These are phyloP conservation scores for Trichoderma asperellum DNA, from an alignment of 2,329 filamentous ascomycete genomes.

Conservation along the genomic window DNA sequence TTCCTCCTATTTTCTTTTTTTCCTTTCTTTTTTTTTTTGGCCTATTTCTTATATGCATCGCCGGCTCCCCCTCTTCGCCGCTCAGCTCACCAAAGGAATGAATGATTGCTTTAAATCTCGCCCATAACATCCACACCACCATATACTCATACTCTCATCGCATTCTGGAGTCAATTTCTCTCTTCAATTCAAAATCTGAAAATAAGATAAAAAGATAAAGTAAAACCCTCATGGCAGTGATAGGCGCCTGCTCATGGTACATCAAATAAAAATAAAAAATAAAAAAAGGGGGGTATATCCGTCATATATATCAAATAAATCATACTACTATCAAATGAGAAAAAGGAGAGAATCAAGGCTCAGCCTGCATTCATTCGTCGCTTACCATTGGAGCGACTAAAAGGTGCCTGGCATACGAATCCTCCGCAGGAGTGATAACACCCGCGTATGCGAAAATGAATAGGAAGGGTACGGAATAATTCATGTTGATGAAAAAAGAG, in stretches of 20 bases:
- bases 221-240: conserved; percentile 8
- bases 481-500: background rate
- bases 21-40: background rate
- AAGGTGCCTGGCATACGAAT: conserved; percentile 28
- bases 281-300: conserved; percentile 40
- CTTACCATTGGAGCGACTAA: conserved; percentile 15
- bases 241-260: conserved; percentile 29
- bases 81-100: background rate
- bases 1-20: background rate
- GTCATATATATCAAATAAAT: conserved; percentile 35
- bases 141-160: background rate
- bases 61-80: background rate
- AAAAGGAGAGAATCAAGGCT: conserved; percentile 22
- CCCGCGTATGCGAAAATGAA: conserved; percentile 28
- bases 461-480: conserved; percentile 7
- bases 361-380: conserved; percentile 20
- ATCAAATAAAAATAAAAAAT: conserved; percentile 24
- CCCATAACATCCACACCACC: background rate
- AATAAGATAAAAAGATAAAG: background rate
- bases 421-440: conserved; percentile 28
- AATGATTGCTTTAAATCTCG: background rate
- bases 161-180: background rate
- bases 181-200: background rate
- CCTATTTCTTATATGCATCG: background rate
- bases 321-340: conserved; percentile 4